Base-by-base conservation (phyloP, 2,329 filamentous ascomycete species). In the Colletotrichum nymphaeae region DNA sequence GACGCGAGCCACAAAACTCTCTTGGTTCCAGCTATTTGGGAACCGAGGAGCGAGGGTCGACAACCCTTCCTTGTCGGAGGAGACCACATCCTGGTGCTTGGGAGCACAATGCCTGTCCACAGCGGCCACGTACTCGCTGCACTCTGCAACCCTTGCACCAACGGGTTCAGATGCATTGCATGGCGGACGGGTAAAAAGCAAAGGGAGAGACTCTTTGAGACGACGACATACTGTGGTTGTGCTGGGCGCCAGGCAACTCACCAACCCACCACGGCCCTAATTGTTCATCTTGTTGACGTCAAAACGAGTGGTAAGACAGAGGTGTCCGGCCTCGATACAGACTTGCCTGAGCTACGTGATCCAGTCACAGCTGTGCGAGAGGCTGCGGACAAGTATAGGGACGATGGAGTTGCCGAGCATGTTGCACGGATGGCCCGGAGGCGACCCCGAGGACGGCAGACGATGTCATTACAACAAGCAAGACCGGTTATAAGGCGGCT, bases 1-100 rank as follows among this genome's bases (percentile, higher is more conserved):
- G 73, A 75, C 73, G 73, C 66, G 70, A 75, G 73, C 73, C 73
- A 75, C 71, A 75, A 74, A 75, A 67, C 46, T 75, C 73, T 75
- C 65, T 58, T 74, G 66, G 73, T 74, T 71, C 73, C 73, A 71
- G 71, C 73, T 69, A 46, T 66, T 67, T 74, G 73, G 73, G 63
- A 73, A 72, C 53, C 56, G 67, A 73, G 52, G 55, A 53, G 58
- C 58, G 69, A 62, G 35, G 52, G 57, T 72, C 63, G 72, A 72
- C 68, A 74, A 52, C 63, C 28, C 63, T 74, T 72, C 72, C 72
- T 68, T 74, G 72, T 63, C 72, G 8, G 53, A 7, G 28, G 53
- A 55, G 30, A 66, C 56, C 71, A 32, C 62, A 63, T 62, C 72
- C 72, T 68, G 72, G 63, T 63, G 67, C 63, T 59, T 37, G 63